phyloP scores from a whole-genome alignment of 139 green algal genomes.

The Chlorella sp. region DNA sequence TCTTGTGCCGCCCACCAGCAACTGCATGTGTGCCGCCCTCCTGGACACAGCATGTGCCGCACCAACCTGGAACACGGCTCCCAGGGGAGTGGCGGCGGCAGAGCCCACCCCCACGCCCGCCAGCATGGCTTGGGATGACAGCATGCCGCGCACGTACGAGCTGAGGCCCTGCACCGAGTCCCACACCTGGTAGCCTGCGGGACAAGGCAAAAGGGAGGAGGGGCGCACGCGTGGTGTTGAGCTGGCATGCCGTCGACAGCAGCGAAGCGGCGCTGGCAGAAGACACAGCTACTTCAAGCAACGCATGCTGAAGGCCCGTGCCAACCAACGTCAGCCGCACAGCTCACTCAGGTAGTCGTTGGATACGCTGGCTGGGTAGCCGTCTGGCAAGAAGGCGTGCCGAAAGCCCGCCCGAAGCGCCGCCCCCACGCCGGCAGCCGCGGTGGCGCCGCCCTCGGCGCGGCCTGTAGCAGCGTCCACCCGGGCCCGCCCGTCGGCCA shows the following conservation, averaged over 20 bases:
- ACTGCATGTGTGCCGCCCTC: no score
- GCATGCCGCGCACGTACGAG: constrained; percentile 79
- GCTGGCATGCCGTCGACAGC: not conserved
- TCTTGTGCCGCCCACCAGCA: no score
- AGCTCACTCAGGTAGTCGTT: constrained; percentile 57
- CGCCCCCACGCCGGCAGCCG: not conserved
- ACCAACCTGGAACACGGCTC: constrained; percentile 46
- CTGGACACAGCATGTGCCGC: no score
- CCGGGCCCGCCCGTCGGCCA: not conserved
- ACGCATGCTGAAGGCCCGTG: not conserved
- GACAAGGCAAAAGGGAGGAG: not conserved
- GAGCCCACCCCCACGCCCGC: constrained; percentile 75
- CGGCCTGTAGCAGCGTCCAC: not conserved
- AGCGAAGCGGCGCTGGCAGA: not conserved
- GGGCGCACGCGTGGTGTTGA: not conserved
- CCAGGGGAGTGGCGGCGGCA: constrained; percentile 65
- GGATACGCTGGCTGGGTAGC: constrained; percentile 58
- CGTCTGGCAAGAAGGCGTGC: constrained; percentile 65
- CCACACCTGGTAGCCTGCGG: not conserved
- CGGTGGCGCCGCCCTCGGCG: not conserved
- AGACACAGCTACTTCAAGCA: not conserved
- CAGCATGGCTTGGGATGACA: constrained; percentile 73
- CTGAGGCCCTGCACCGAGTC: constrained; percentile 63
- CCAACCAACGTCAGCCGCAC: no score
- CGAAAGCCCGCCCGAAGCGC: not conserved